phyloP scores from a whole-genome alignment of 805 yeast genomes.

The Maudiozyma barnettii region DNA sequence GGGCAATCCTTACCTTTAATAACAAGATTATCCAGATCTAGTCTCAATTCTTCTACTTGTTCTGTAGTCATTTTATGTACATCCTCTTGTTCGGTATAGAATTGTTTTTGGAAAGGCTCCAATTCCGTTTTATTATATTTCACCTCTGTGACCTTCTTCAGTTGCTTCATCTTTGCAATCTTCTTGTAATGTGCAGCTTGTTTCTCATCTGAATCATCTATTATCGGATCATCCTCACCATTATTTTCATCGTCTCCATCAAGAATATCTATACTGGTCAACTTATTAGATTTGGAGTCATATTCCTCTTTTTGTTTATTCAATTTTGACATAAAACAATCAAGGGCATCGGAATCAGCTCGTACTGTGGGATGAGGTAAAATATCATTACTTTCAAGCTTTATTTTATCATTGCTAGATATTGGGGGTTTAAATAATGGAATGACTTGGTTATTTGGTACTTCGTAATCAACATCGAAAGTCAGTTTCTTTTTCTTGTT shows the following conservation, averaged over 20 bases:
- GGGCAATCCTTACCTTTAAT: constrained; percentile 51
- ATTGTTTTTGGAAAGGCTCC: constrained; percentile 47
- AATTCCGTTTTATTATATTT: constrained; percentile 30
- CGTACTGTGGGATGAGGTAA: background rate
- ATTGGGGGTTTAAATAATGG: background rate
- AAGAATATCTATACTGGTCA: background rate
- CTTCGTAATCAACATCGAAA: constrained; percentile 20
- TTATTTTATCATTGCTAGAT: background rate
- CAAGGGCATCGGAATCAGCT: constrained; percentile 36
- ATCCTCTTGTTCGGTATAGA: constrained; percentile 55
- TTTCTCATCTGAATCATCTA: background rate
- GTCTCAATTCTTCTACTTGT: constrained; percentile 48
- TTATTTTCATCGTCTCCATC: constrained; percentile 1
- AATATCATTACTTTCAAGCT: background rate
- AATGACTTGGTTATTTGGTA: background rate
- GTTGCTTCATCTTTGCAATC: constrained; percentile 32
- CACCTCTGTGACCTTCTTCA: constrained; percentile 27
- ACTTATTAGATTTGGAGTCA: background rate
- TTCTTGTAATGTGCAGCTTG: constrained; percentile 20
- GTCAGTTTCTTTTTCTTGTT: constrained; percentile 2
- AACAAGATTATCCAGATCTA: constrained; percentile 52
- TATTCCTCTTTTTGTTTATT: background rate
- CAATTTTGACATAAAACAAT: constrained; percentile 34
- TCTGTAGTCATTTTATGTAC: constrained; percentile 38
- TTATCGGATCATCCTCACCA: background rate